A percentile compares a stretch with the other conserved stretches of the same genome.
These are phyloP conservation scores for Candida pini DNA, from an alignment of 805 yeast genomes.

Conservation along the genomic window DNA sequence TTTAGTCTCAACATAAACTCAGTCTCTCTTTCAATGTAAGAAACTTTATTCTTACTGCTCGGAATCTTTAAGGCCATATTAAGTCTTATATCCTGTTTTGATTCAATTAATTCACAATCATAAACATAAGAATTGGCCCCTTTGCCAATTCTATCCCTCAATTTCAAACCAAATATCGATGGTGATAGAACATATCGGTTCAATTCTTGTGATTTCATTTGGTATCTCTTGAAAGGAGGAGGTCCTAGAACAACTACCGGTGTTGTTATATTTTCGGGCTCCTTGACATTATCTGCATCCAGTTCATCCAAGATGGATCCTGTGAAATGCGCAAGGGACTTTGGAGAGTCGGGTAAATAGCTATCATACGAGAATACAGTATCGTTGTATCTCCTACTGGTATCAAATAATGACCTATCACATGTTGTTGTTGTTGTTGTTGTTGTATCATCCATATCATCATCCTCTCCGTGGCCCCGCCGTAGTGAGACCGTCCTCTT, in stretches of 20 bases:
- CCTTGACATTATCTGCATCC: no score
- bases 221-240: constrained; percentile 11
- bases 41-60: constrained; percentile 17
- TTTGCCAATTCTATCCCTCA: constrained; percentile 18
- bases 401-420: no score
- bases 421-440: background rate
- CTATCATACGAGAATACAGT: no score
- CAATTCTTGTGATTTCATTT: constrained; percentile 11
- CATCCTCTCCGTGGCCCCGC: no score
- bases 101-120: constrained; percentile 12
- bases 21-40: constrained; percentile 23
- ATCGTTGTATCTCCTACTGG: no score
- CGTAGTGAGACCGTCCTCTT: no score
- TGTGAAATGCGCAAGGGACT: no score
- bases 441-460: background rate
- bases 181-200: constrained; percentile 17
- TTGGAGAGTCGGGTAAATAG: no score
- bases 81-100: constrained; percentile 5
- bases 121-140: constrained; percentile 29
- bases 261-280: no score
- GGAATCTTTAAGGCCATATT: constrained; percentile 28
- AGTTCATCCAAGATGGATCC: no score
- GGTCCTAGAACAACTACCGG: no score
- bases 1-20: constrained; percentile 17
- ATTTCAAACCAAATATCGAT: constrained; percentile 13